Evolutionary conservation across 23 red algal species (phyloP).

Genomic region (Gracilaria domingensis): DNA sequence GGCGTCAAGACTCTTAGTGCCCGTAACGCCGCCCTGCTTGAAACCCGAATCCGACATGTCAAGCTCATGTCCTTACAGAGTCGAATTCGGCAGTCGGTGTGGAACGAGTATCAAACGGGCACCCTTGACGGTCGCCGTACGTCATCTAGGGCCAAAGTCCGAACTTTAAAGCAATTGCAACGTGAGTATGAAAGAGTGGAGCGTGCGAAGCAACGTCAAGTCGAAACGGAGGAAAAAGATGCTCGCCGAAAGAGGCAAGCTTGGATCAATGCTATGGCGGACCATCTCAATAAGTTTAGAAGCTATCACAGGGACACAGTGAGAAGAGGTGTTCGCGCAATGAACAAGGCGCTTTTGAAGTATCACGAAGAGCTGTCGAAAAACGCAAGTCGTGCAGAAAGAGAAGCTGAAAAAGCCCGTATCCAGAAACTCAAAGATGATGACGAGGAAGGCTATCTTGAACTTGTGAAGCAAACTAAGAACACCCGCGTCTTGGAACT

Average conservation of each 20-base stretch:
- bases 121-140: slow-evolving; percentile 67
- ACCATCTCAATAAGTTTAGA: slow-evolving; percentile 81
- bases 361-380: slow-evolving; percentile 84
- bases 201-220: slow-evolving; percentile 51
- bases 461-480: slow-evolving; percentile 95
- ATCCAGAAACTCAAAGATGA: slow-evolving; percentile 94
- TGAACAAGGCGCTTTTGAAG: slow-evolving; percentile 72
- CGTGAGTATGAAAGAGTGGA: slow-evolving; percentile 84
- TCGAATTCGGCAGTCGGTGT: slow-evolving; percentile 58
- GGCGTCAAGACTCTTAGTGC: slow-evolving; percentile 32
- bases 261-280: slow-evolving; percentile 76
- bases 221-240: slow-evolving; percentile 83
- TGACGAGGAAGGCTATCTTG: slow-evolving; percentile 98
- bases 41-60: slow-evolving; percentile 63
- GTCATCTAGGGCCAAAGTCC: slow-evolving; percentile 63
- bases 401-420: slow-evolving; percentile 89
- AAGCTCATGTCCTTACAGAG: slow-evolving; percentile 69
- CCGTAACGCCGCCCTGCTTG: slow-evolving; percentile 55
- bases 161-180: slow-evolving; percentile 67
- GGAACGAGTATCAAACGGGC: slow-evolving; percentile 62
- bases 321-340: slow-evolving; percentile 48
- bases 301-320: slow-evolving; percentile 80
- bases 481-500: slow-evolving; percentile 89
- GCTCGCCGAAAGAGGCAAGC: slow-evolving; percentile 67
- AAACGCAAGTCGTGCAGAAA: slow-evolving; percentile 76